Evolutionary conservation across 805 yeast species (phyloP).

Genomic region (Hanseniaspora guilliermondii): DNA sequence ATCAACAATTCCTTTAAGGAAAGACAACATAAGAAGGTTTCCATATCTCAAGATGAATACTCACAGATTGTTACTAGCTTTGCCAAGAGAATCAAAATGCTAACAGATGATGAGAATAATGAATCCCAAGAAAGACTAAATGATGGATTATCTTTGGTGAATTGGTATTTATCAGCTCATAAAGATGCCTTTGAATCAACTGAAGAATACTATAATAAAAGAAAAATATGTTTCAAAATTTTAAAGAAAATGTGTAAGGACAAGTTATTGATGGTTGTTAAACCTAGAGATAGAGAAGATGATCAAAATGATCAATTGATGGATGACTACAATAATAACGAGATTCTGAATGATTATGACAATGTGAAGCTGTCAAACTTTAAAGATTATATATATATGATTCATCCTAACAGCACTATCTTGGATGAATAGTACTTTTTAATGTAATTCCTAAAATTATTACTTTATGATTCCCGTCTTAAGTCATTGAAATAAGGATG

Average conservation of each 20-base stretch:
- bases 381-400: slow-evolving; percentile 34
- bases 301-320: slow-evolving; percentile 36
- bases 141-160: slow-evolving; percentile 52
- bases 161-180: slow-evolving; percentile 65
- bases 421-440: slow-evolving; percentile 33
- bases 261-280: slow-evolving; percentile 50
- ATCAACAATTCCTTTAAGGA: background rate
- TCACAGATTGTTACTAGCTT: slow-evolving; percentile 70
- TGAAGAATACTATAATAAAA: slow-evolving; percentile 56
- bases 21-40: slow-evolving; percentile 28
- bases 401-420: slow-evolving; percentile 77
- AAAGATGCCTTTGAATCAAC: slow-evolving; percentile 62
- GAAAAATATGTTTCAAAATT: slow-evolving; percentile 64
- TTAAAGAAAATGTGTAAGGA: slow-evolving; percentile 74
- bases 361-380: slow-evolving; percentile 21
- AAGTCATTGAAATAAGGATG: slow-evolving; percentile 32
- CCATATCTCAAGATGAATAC: slow-evolving; percentile 76
- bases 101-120: slow-evolving; percentile 37
- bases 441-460: background rate
- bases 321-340: slow-evolving; percentile 23
- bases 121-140: slow-evolving; percentile 36
- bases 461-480: background rate
- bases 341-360: slow-evolving; percentile 22
- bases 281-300: slow-evolving; percentile 31
- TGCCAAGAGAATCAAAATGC: slow-evolving; percentile 52